Base-by-base conservation (phyloP, 495 filamentous ascomycete genomes). In the Penicillium mononematosum region DNA sequence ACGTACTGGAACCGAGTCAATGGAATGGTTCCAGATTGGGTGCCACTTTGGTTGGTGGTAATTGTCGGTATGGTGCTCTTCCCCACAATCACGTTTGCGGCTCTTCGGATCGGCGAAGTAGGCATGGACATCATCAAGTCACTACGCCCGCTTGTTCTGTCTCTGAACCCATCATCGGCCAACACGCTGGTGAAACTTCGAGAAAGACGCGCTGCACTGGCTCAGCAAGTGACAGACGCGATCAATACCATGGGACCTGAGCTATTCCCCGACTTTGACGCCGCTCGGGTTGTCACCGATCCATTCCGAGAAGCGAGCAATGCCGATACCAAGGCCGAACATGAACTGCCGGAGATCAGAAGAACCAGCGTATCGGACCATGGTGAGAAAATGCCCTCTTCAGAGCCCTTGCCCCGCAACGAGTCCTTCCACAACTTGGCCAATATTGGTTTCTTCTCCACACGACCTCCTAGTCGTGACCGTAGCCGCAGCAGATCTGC, bases 91-190 rank as follows among this genome's bases (percentile, higher is more conserved):
- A 96, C 91, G 4, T 97, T 96, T 67, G 92, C 91, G 3, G 92
- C 95, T 9, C 86, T 99, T 34, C 88, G 94, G 5, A 96, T 98
- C 65, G 94, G 94, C 43, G 94, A 99, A 71, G 85, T 93, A 48
- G 94, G 92, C 31, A 98, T 99, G 93, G 94, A 99, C 65, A 97
- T 99, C 46, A 60, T 91, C 74, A 99, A 98, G 73, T 98, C 94
- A 0, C 84, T 99, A 12, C 83, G 89, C 1, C 94, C 94, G 1
- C 84, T 99, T 9, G 74, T 95, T n/a, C 74, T 96, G n/a, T 91
- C 86, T 47, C 79, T 99, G 56, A 88, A 88, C 61, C 94, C 94
- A 2, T 84, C 85, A 9, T 90, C 89, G 1, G 85, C 85, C 68
- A 96, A 96, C 72, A 89, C 86, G 11, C 81, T 99, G 41, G 83